phyloP scores from a whole-genome alignment of 1,139 yeast species.

The Pichia sp. region DNA sequence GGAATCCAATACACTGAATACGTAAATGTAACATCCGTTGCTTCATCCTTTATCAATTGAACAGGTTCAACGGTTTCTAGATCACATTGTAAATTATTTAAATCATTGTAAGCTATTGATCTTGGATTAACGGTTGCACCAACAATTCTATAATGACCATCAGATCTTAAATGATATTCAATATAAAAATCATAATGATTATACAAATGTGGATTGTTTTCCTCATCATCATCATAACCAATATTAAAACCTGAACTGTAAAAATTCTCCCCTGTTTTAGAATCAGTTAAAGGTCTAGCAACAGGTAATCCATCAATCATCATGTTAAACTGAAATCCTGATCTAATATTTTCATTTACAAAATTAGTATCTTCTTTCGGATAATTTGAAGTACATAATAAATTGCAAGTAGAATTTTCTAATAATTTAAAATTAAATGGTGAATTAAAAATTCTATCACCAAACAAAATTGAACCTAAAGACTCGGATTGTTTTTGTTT shows the following conservation, averaged over 20 bases:
- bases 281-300: slow-evolving; percentile 54
- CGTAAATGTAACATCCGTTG: slow-evolving; percentile 46
- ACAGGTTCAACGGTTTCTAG: slow-evolving; percentile 35
- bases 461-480: slow-evolving; percentile 87
- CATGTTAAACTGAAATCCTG: slow-evolving; percentile 89
- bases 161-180: slow-evolving; percentile 77
- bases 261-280: slow-evolving; percentile 51
- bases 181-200: slow-evolving; percentile 76
- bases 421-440: slow-evolving; percentile 81
- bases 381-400: slow-evolving; percentile 56
- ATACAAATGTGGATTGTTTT: slow-evolving; percentile 43
- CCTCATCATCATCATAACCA: slow-evolving; percentile 56
- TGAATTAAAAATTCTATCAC: slow-evolving; percentile 91
- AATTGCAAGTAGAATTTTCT: slow-evolving; percentile 58
- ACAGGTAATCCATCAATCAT: slow-evolving; percentile 93
- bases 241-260: slow-evolving; percentile 80
- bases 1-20: slow-evolving; percentile 61
- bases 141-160: slow-evolving; percentile 73
- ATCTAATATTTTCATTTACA: slow-evolving; percentile 69
- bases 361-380: slow-evolving; percentile 63
- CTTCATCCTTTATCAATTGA: slow-evolving; percentile 34
- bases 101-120: slow-evolving; percentile 45
- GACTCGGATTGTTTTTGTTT: slow-evolving; percentile 79
- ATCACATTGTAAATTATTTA: slow-evolving; percentile 38
- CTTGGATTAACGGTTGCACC: slow-evolving; percentile 76